phyloP scores from a whole-genome alignment of 179 eudicot genomes.

The Vitellaria paradoxa region DNA sequence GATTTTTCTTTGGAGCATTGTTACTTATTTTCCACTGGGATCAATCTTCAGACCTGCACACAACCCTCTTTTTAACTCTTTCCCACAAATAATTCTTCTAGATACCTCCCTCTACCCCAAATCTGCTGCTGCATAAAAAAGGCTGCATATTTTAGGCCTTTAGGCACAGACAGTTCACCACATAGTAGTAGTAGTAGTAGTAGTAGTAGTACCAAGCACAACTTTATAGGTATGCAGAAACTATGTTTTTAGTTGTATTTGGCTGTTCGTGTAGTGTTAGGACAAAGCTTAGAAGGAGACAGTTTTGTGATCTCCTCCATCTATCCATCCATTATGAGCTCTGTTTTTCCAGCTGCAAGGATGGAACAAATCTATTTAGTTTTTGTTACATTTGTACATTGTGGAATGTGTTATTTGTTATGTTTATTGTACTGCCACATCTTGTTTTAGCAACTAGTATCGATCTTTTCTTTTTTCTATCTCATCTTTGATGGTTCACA shows the following conservation, averaged over 20 bases:
- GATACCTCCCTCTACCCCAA: neutral
- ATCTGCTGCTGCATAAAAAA: slow-evolving; percentile 18
- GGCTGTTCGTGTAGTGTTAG: neutral
- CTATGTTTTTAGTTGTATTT: slow-evolving; percentile 1
- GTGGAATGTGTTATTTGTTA: neutral
- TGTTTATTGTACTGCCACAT: neutral
- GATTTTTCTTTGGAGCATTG: slow-evolving; percentile 16
- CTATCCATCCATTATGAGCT: slow-evolving; percentile 19
- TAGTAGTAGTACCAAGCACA: neutral
- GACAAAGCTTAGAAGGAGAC: slow-evolving; percentile 24
- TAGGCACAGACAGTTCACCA: slow-evolving; percentile 8
- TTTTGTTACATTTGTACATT: slow-evolving; percentile 6
- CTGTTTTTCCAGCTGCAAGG: slow-evolving; percentile 22
- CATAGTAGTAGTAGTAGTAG: neutral
- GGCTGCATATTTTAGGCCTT: slow-evolving; percentile 65
- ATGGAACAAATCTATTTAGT: neutral
- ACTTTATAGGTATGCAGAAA: neutral
- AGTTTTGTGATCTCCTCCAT: slow-evolving; percentile 38
- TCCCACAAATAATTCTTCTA: neutral
- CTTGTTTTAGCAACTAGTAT: neutral
- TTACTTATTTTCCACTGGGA: neutral
- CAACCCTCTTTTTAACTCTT: neutral
- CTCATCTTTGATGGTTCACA: neutral
- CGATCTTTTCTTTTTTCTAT: neutral
- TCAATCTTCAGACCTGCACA: neutral